These are phyloP conservation scores for Ogataea kodamae DNA, from an alignment of 805 yeast genomes.

Conservation along the genomic window DNA sequence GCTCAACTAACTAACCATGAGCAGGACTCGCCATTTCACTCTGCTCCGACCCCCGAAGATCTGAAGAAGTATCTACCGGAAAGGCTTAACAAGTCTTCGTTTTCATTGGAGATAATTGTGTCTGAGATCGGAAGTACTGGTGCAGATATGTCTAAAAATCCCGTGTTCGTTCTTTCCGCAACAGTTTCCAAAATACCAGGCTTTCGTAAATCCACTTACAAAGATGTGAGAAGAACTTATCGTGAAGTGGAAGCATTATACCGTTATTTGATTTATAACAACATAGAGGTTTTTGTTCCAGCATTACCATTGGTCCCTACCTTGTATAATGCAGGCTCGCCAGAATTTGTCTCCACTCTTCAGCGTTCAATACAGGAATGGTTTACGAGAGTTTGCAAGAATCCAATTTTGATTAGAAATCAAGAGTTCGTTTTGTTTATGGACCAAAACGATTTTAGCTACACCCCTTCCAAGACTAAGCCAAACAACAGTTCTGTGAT, in stretches of 20 bases:
- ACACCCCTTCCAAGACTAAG: constrained; percentile 38
- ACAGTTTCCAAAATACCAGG: constrained; percentile 58
- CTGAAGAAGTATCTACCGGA: constrained; percentile 49
- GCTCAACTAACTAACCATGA: constrained; percentile 1
- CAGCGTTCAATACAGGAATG: constrained; percentile 69
- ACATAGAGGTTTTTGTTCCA: constrained; percentile 91
- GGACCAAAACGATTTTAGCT: constrained; percentile 37
- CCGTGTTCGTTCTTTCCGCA: constrained; percentile 71
- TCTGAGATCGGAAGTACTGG: constrained; percentile 68
- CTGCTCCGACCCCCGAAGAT: constrained; percentile 38
- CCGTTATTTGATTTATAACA: constrained; percentile 72
- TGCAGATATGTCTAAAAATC: constrained; percentile 60
- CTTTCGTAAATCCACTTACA: constrained; percentile 66
- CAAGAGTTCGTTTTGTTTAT: constrained; percentile 80
- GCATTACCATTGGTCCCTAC: constrained; percentile 75
- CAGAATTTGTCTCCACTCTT: constrained; percentile 67
- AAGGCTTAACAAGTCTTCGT: constrained; percentile 38
- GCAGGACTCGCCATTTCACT: constrained; percentile 23
- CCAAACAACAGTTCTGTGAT: constrained; percentile 41
- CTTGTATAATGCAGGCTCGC: constrained; percentile 78
- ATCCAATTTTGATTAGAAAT: constrained; percentile 79
- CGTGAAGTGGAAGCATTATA: constrained; percentile 74
- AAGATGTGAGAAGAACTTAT: constrained; percentile 76
- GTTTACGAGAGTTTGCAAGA: constrained; percentile 70
- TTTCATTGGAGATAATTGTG: constrained; percentile 50